Base-by-base conservation (phyloP, 306 rosid genomes). In the Mucuna pruriens region DNA sequence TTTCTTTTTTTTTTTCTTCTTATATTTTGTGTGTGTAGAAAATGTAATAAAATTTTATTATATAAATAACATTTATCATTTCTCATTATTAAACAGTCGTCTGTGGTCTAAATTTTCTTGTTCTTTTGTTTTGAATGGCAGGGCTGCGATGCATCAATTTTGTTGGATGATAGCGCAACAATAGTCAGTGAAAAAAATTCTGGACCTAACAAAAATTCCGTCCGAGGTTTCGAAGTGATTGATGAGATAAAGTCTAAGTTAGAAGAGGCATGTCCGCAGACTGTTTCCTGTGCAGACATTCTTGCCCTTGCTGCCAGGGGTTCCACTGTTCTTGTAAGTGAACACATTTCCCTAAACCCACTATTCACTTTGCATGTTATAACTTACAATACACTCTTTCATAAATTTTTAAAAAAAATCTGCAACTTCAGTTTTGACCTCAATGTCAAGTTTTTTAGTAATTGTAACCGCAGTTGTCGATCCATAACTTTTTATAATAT, bases 221-320 rank as follows among this genome's bases (percentile, higher is more conserved):
- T 94, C 0, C 70, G 97, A 88, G 98, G 97, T 42, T 90, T 85
- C 61, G 87, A 89, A 74, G 98, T 91, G 82, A 90, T 94, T 26
- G 98, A 94, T 55, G 89, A 89, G 84, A 91, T 94, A 29, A 94
- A 94, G 83, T 85, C 85, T 9, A 85, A 85, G 88, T 61, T 94
- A 83, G 98, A 94, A 88, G 85, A 86, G 79, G 85, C 88, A 46
- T 94, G 97, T 77, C 95, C 98, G 76, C 85, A 31, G 0, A 94
- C 89, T 9, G 95, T 94, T 20, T 94, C 98, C 1, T 91, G 98
- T 70, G 98, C 97, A 16, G 98, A 94, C 89, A 90, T 94, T 85
- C 80, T 91, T 13, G 92, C 97, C 29, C 92, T 94, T 48, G 93
- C 97, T 82, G 98, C 98, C 4, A 89, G 95, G 22, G 94, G 83